Evolutionary conservation across 768 basidiomycete species (phyloP), one percentile per base, ranked within the genome.

Genomic region (Pleurotus pulmonarius): DNA sequence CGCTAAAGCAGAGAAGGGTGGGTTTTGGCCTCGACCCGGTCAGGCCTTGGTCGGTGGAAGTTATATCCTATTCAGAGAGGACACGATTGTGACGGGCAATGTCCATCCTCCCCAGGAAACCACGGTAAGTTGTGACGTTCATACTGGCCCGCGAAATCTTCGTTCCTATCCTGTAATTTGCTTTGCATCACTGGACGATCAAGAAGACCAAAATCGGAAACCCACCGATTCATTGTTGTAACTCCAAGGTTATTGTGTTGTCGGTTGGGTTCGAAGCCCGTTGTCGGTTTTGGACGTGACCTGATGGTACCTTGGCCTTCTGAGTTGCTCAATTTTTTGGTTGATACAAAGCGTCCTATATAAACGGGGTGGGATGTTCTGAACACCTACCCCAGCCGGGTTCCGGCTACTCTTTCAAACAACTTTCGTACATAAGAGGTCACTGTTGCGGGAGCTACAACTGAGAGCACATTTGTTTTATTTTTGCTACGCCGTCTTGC

Each of bases 281-380:
- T 18, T 79, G 63, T 69, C 4, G 85, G 85, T 85, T 88, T 83
- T 69, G 63, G 59, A 61, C 62, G 66, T 40, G 49, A 62, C 55
- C 49, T 16, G 46, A 60, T 49, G 47, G 40, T 56, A 58, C 43
- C 59, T 44, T 58, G 61, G 48, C 51, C 60, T 64, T 58, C 60
- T 56, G 59, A 49, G 62, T 63, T 56, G 67, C 64, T 64, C 59
- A 59, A 59, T 65, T 72, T 73, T 81, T 76, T 79, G 90, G 89
- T 88, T 86, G 95, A 98, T 98, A 95, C 94, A 88, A 90, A 73
- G 61, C 81, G 90, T 92, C 95, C 95, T 67, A 97, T 65, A 96
- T 74, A 46, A 74, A 88, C 43, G 59, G 62, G 62, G 49, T 54
- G n/a, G n/a, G 2, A 9, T 59, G 56, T 59, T 57, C 56, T 34